Conservation (phyloP, 2,329 filamentous ascomycete species). For the Hypocrella siamensis region DNA sequence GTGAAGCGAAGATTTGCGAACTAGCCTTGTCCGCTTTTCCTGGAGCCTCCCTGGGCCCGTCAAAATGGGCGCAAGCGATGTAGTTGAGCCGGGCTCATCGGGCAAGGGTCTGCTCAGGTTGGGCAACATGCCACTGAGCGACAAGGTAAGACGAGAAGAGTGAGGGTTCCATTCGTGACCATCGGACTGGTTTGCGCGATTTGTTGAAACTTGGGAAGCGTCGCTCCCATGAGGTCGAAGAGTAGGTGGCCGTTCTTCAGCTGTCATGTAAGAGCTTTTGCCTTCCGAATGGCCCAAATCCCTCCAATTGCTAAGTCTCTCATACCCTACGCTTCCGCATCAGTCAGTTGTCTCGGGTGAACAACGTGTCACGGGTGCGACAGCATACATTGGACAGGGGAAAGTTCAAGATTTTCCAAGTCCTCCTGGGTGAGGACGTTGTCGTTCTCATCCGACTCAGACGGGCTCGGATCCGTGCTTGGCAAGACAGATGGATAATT, state of each 20-base stretch:
- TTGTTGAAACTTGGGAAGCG: background rate
- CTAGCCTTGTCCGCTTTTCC: background rate
- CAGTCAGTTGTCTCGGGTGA: background rate
- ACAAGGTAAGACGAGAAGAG: background rate
- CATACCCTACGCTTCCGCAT: conserved; percentile 8
- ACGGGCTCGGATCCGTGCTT: conserved; percentile 18
- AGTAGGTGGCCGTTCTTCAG: conserved; percentile 6
- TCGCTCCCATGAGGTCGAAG: background rate
- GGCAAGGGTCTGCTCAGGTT: conserved; percentile 2
- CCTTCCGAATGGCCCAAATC: conserved; percentile 9
- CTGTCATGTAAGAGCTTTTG: conserved; percentile 11
- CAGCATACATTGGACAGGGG: conserved; percentile 17
- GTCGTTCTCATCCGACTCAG: conserved; percentile 10
- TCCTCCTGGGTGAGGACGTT: conserved; percentile 15
- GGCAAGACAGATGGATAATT: conserved; percentile 17
- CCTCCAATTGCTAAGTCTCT: conserved; percentile 6
- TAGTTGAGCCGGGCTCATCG: background rate
- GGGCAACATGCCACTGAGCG: background rate
- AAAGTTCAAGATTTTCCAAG: conserved; percentile 18
- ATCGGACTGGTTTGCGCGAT: too few relatives aligned
- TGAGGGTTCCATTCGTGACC: too few relatives aligned
- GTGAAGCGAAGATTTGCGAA: background rate
- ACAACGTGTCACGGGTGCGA: background rate
- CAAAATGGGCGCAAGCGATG: background rate
- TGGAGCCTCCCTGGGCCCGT: background rate